Percentiles rank a stretch among this genome's conserved stretches.
These are phyloP conservation scores for Colletotrichum filicis DNA, from an alignment of 2,329 filamentous ascomycete species.

Conservation along the genomic window DNA sequence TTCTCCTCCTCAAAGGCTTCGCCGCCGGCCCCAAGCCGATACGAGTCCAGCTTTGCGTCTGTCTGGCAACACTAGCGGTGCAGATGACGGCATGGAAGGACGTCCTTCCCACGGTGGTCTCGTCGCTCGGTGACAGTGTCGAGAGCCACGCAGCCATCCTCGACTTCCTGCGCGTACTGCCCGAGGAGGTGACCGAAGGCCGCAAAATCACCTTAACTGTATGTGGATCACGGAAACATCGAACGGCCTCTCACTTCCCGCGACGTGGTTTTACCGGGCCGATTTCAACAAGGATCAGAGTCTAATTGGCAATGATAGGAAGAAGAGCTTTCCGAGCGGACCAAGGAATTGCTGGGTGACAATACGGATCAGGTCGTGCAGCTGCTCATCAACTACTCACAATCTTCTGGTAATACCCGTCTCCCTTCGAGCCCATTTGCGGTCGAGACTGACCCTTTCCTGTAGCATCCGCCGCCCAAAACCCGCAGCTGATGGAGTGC, in stretches of 20 bases:
- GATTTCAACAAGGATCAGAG: constrained; percentile 49
- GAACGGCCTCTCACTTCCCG: constrained; percentile 48
- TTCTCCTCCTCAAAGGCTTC: constrained; percentile 84
- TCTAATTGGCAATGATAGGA: constrained; percentile 76
- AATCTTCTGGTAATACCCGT: constrained; percentile 82
- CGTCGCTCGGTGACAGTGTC: constrained; percentile 79
- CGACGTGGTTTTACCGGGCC: constrained; percentile 49
- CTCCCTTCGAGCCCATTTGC: constrained; percentile 12
- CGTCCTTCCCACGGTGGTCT: constrained; percentile 84
- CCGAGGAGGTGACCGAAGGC: constrained; percentile 98
- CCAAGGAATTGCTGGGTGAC: constrained; percentile 87
- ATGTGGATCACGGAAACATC: constrained; percentile 75
- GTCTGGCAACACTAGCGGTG: constrained; percentile 92
- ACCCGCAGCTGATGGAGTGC: constrained; percentile 92
- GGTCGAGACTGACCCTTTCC: constrained; percentile 36
- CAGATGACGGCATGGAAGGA: constrained; percentile 98
- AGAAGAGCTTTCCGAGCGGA: constrained; percentile 90
- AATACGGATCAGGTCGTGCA: constrained; percentile 90
- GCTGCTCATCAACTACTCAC: constrained; percentile 89
- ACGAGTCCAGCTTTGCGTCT: constrained; percentile 92
- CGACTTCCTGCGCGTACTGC: constrained; percentile 95
- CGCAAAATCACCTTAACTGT: constrained; percentile 99
- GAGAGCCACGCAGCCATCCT: constrained; percentile 88
- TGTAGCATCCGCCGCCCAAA: constrained; percentile 79
- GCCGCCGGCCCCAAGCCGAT: constrained; percentile 85